phyloP scores from a whole-genome alignment of 805 yeast genomes.

The Helenozyma rhizophorensis region DNA sequence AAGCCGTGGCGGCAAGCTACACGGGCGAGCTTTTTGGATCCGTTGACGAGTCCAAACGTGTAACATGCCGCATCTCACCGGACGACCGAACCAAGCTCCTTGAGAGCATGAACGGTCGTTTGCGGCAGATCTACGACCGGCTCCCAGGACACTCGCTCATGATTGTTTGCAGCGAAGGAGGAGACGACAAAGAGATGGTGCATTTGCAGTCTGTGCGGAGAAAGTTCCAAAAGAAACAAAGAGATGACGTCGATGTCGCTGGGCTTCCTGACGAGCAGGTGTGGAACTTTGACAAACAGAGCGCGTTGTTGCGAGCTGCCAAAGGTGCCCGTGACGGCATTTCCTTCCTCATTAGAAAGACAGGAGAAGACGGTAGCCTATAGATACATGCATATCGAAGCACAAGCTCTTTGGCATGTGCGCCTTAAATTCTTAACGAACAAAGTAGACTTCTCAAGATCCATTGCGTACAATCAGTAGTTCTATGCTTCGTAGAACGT shows the following conservation, averaged over 20 bases:
- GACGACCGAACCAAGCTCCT: slow-evolving; percentile 17
- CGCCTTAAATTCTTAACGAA: no score
- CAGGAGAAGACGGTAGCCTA: no score
- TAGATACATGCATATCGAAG: no score
- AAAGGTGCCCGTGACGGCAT: slow-evolving; percentile 57
- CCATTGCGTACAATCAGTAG: no score
- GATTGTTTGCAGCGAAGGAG: slow-evolving; percentile 59
- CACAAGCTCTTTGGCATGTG: no score
- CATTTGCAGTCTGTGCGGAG: slow-evolving; percentile 42
- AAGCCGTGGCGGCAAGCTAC: slow-evolving; percentile 17
- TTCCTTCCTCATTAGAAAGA: slow-evolving; percentile 43
- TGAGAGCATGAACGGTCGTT: slow-evolving; percentile 36
- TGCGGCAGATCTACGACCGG: slow-evolving; percentile 45
- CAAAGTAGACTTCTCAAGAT: no score
- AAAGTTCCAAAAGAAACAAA: slow-evolving; percentile 40
- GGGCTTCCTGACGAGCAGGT: slow-evolving; percentile 32
- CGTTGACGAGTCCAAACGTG: not conserved
- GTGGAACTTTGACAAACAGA: slow-evolving; percentile 54
- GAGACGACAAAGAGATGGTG: slow-evolving; percentile 50
- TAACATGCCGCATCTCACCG: slow-evolving; percentile 1
- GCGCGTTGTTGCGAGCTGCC: slow-evolving; percentile 44
- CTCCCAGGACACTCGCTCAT: slow-evolving; percentile 60
- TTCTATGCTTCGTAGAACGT: no score
- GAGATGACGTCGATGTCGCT: slow-evolving; percentile 39
- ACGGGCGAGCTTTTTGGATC: slow-evolving; percentile 13